These are phyloP conservation scores for Conticribra weissflogii DNA, from an alignment of 108 stramenopile genomes.

Conservation along the genomic window DNA sequence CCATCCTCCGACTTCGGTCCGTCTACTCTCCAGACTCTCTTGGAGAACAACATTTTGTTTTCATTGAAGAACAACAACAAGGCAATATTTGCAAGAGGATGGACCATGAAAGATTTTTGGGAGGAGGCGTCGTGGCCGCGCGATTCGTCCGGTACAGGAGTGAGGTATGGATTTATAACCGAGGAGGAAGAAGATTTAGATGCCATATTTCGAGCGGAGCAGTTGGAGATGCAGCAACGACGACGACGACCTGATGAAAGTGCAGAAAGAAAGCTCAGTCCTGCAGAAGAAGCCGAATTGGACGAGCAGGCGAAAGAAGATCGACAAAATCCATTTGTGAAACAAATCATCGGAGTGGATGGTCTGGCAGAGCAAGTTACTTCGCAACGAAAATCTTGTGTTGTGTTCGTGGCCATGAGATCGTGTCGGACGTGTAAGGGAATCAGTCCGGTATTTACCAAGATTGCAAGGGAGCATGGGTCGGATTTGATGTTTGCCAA, in stretches of 20 bases:
- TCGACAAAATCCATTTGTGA: conserved; percentile 63
- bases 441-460: conserved; percentile 66
- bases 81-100: conserved; percentile 61
- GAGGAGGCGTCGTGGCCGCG: conserved; percentile 86
- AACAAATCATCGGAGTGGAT: conserved; percentile 59
- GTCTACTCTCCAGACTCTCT: conserved; percentile 58
- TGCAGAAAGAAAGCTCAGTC: conserved; percentile 20
- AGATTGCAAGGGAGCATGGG: conserved; percentile 64
- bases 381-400: conserved; percentile 47
- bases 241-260: too few species aligned
- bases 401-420: conserved; percentile 77
- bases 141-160: conserved; percentile 66
- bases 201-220: conserved; percentile 42
- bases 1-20: conserved; percentile 65
- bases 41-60: conserved; percentile 66
- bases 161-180: conserved; percentile 71
- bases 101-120: conserved; percentile 77
- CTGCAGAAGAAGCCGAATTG: conserved; percentile 26
- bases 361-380: conserved; percentile 64
- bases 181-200: conserved; percentile 60
- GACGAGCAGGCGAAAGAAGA: conserved; percentile 25
- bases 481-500: conserved; percentile 71
- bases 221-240: conserved; percentile 22
- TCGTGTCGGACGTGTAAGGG: conserved; percentile 82
- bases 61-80: conserved; percentile 36